Conservation (phyloP, 179 eudicot species). For the Heliamphora pulchella region DNA sequence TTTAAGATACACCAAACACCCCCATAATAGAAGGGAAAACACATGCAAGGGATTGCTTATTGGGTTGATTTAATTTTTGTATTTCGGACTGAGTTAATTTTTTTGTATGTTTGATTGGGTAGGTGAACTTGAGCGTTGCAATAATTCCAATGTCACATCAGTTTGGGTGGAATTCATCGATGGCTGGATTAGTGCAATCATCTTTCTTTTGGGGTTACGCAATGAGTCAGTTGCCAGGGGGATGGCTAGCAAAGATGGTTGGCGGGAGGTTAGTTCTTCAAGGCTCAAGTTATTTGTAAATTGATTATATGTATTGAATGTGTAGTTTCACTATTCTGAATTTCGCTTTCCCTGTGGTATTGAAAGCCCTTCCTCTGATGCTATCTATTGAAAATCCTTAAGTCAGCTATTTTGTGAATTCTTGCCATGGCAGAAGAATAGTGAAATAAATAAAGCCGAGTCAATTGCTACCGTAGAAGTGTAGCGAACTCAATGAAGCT, state of each 20-base stretch:
- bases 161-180: slow-evolving; percentile 88
- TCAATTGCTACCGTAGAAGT: neutral
- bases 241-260: slow-evolving; percentile 84
- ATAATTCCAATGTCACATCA: slow-evolving; percentile 98
- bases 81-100: neutral
- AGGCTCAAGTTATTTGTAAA: neutral
- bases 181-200: slow-evolving; percentile 92
- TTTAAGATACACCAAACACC: too few relatives aligned
- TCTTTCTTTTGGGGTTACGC: slow-evolving; percentile 99
- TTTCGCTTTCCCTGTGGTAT: neutral
- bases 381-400: neutral
- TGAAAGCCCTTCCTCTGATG: neutral
- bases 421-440: neutral
- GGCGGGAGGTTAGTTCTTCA: slow-evolving; percentile 85
- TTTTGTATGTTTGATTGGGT: slow-evolving; percentile 13
- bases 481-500: slow-evolving; percentile 8
- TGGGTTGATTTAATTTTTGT: neutral
- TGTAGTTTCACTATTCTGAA: neutral
- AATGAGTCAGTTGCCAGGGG: slow-evolving; percentile 92
- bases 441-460: neutral
- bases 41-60: neutral
- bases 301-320: slow-evolving; percentile 1
- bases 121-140: slow-evolving; percentile 97
- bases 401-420: neutral
- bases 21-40: too few relatives aligned